Percentiles rank a stretch among this genome's conserved stretches.
phyloP scores from a whole-genome alignment of 2,329 filamentous ascomycete species.

The Venturia aucupariae region DNA sequence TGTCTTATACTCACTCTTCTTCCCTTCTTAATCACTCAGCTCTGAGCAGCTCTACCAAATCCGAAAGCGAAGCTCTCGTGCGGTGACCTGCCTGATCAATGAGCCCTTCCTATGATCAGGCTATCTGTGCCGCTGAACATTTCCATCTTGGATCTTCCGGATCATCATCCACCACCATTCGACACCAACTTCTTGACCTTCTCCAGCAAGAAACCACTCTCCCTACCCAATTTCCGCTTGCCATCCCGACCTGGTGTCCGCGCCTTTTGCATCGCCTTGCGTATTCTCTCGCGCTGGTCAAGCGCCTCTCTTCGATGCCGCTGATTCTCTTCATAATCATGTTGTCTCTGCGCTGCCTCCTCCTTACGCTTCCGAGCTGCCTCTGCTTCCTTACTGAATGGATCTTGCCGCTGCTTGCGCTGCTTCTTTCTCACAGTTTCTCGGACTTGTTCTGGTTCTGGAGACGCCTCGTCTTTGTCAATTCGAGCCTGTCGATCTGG shows the following conservation, averaged over 20 bases:
- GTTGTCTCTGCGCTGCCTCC: constrained; percentile 52
- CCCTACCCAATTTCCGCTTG: constrained; percentile 69
- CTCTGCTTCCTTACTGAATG: constrained; percentile 35
- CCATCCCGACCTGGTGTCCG: constrained; percentile 55
- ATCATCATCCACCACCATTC: not conserved
- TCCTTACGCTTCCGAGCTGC: constrained; percentile 46
- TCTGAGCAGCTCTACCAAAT: not conserved
- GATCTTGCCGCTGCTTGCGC: constrained; percentile 17
- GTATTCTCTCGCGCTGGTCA: constrained; percentile 63
- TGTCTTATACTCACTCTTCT: not conserved
- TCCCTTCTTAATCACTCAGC: not conserved
- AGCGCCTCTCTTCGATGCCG: constrained; percentile 43
- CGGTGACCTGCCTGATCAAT: not conserved
- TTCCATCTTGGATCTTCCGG: not conserved
- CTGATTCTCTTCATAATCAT: constrained; percentile 54
- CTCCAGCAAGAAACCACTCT: constrained; percentile 68
- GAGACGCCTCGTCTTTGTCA: constrained; percentile 31
- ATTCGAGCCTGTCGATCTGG: constrained; percentile 53
- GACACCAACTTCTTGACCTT: constrained; percentile 64
- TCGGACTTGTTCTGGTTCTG: constrained; percentile 1
- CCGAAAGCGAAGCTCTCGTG: not conserved
- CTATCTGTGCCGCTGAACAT: not conserved
- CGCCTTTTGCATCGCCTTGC: constrained; percentile 54
- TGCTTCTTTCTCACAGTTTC: constrained; percentile 9
- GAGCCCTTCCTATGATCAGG: not conserved